Base-by-base conservation (phyloP, 352 stramenopile genomes). In the Stephanocyclus meneghinianus region DNA sequence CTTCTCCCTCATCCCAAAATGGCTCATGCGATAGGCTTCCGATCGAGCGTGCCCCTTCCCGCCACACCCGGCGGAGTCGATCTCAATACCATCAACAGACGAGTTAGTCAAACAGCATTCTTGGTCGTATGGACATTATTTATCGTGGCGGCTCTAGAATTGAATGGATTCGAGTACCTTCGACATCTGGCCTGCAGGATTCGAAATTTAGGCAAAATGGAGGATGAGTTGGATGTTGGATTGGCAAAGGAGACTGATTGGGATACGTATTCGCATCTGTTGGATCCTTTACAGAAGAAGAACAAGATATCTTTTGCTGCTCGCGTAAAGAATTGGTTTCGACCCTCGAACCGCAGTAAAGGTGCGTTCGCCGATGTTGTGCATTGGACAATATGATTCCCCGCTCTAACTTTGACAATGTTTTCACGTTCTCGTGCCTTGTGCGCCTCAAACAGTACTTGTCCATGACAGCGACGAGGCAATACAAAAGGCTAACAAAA, bases 201-300 rank as follows among this genome's bases (percentile, higher is more conserved):
- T 62, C 53, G 29, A n/a, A 62, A 62, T 18, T 62, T 62, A 13
- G 29, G 26, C 6, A 62, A 44, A 30, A 26, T 44, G 53, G 53
- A 62, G 29, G 53, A 62, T 13, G 37, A 44, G 21, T 18, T 26
- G 8, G 53, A 62, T 44, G 53, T 62, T 11, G 53, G 53, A 8
- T 42, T 62, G 53, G 53, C 53, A 9, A 62, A 47, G 29, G 26
- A 40, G 29, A 44, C 3, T 62, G 29, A 64, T 56, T 76, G 69
- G 69, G 40, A 62, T 48, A 21, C 60, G 16, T 76, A 76, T 64
- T 50, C 57, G 11, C 47, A 76, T 64, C 42, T 53, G 45, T 30
- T 64, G 2, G 42, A 75, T 37, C 59, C 59, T 4, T 64, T 70
- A 18, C 3, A 30, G 29, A 59, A 60, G 37, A 47, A 59, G 21